These are phyloP conservation scores for Teunomyces gatunensis DNA, from an alignment of 805 yeast genomes.

Conservation along the genomic window DNA sequence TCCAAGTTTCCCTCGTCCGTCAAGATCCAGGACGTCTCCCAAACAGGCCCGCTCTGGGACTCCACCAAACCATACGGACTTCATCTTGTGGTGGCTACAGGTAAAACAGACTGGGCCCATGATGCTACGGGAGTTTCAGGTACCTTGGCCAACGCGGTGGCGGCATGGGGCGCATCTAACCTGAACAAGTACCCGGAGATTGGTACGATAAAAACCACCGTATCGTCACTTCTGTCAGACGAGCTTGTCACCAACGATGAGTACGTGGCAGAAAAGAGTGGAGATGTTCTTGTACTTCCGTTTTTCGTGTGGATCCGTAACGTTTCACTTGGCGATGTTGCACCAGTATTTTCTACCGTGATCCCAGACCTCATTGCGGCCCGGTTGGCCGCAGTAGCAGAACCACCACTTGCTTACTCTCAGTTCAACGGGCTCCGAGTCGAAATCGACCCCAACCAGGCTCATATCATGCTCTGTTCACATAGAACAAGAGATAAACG, in stretches of 20 bases:
- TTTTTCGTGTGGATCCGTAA: slow-evolving; percentile 67
- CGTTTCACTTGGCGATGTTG: slow-evolving; percentile 43
- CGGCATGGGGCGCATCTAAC: slow-evolving; percentile 30
- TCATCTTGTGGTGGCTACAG: slow-evolving; percentile 82
- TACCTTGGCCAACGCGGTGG: slow-evolving; percentile 46
- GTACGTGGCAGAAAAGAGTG: slow-evolving; percentile 42
- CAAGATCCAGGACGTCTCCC: slow-evolving; percentile 37
- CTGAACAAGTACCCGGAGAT: slow-evolving; percentile 16
- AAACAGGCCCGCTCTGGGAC: slow-evolving; percentile 55
- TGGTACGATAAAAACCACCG: slow-evolving; percentile 47
- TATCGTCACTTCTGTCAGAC: slow-evolving; percentile 52
- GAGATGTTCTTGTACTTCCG: slow-evolving; percentile 69
- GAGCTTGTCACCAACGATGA: slow-evolving; percentile 39
- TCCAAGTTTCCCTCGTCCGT: slow-evolving; percentile 52
- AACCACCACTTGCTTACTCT: slow-evolving; percentile 10
- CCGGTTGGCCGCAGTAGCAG: slow-evolving; percentile 7
- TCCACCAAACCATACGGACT: slow-evolving; percentile 66
- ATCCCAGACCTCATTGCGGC: slow-evolving; percentile 38
- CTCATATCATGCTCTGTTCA: slow-evolving; percentile 76
- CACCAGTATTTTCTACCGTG: slow-evolving; percentile 41
- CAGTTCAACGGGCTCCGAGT: slow-evolving; percentile 31
- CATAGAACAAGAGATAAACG: slow-evolving; percentile 89
- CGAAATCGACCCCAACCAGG: slow-evolving; percentile 27
- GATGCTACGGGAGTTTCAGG: slow-evolving; percentile 53
- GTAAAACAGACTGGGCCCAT: slow-evolving; percentile 79